Percentiles rank a stretch among this genome's conserved stretches.
Evolutionary conservation across 177 flowering plant species (phyloP).

Genomic region (Vitis hybrid): DNA sequence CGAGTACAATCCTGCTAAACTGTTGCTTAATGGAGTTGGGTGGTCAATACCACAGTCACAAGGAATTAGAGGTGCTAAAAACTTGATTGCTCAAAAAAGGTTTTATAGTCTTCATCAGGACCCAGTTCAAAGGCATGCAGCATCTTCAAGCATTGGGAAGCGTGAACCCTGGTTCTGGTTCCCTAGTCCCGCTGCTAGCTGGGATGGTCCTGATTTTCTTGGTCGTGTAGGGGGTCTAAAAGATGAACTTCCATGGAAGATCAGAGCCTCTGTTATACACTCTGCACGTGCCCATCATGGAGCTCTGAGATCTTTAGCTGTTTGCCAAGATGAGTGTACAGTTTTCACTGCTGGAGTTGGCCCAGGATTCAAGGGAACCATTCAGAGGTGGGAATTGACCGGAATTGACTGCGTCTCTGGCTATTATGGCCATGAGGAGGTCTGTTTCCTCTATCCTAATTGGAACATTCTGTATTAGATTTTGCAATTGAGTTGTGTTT

Average conservation of each 20-base stretch:
- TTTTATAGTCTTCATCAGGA: slow-evolving; percentile 28
- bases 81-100: slow-evolving; percentile 42
- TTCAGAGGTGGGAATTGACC: slow-evolving; percentile 87
- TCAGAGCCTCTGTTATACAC: slow-evolving; percentile 71
- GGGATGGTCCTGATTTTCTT: slow-evolving; percentile 80
- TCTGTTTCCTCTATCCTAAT: slow-evolving; percentile 27
- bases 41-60: slow-evolving; percentile 96
- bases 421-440: slow-evolving; percentile 98
- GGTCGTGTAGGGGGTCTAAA: slow-evolving; percentile 70
- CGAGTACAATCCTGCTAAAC: slow-evolving; percentile 72
- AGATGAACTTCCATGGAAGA: slow-evolving; percentile 95
- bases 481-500: neutral
- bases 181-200: slow-evolving; percentile 68
- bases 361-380: slow-evolving; percentile 90
- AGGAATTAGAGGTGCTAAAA: slow-evolving; percentile 57
- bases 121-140: slow-evolving; percentile 28
- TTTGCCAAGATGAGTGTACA: slow-evolving; percentile 74
- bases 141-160: slow-evolving; percentile 32
- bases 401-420: slow-evolving; percentile 69
- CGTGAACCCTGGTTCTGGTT: slow-evolving; percentile 95
- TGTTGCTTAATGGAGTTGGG: slow-evolving; percentile 84
- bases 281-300: slow-evolving; percentile 94
- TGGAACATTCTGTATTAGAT: neutral
- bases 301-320: slow-evolving; percentile 73
- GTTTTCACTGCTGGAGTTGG: slow-evolving; percentile 90